Base-by-base conservation (phyloP, 2,329 filamentous ascomycete genomes). In the Curvularia sp. region DNA sequence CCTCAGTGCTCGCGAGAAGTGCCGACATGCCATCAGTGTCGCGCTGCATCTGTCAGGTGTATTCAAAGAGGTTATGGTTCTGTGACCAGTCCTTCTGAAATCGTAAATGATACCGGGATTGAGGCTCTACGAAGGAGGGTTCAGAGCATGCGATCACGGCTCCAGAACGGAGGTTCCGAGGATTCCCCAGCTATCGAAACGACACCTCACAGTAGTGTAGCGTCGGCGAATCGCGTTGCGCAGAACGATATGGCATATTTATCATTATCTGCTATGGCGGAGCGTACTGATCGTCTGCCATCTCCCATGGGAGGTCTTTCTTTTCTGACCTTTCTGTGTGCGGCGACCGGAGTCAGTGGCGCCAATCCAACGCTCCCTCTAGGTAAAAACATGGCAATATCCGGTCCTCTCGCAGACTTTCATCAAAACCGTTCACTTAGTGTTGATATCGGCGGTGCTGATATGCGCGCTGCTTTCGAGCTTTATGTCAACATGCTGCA, bases 241-340 rank as follows among this genome's bases (percentile, higher is more conserved):
- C 33, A n/a, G 13, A 12, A 35, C 15, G 33, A 35, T 35, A 35
- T 35, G 33, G 33, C 13, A 35, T 35, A 35, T 12, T 7, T 35
- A 10, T 59, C 55, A 41, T 53, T 64, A n/a, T 46, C 55, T 22
- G 61, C 61, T 15, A 64, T 64, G 61, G 61, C 61, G 6, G 58
- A 64, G 30, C 55, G 50, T 18, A 61, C 61, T 7, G 61, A 64
- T 31, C 48, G 41, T 5, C 49, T 55, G 7, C 44, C 33, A 10
- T 52, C 49, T 9, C 39, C 54, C 12, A 57, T 26, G 24, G 26
- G 51, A 38, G 44, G 44, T 4, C 28, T 47, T 5, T 47, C 44
- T 13, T 47, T 47, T 31, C 28, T 18, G 6, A 31, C 44, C 12
- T 18, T 47, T 12, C n/a, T 47, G 26, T 30, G 12, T 20, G 26